Evolutionary conservation across 352 stramenopile species (phyloP).

Genomic region (Globisporangium uncinulatum): DNA sequence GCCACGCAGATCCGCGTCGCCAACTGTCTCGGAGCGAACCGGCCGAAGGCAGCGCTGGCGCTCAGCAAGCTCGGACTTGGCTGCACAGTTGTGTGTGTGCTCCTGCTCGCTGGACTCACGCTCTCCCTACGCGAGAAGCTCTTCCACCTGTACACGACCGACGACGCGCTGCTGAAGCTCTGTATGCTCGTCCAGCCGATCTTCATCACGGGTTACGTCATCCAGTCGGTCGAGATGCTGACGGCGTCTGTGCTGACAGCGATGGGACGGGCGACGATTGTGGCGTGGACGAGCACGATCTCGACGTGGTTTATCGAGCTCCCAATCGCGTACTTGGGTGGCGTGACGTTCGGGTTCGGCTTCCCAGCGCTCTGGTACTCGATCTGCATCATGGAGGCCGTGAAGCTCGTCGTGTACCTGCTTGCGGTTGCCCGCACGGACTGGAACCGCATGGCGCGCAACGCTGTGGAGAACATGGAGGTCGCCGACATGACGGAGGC

Average conservation of each 20-base stretch:
- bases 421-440: slow-evolving; percentile 32
- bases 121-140: slow-evolving; percentile 41
- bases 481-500: slow-evolving; percentile 35
- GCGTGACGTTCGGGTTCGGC: slow-evolving; percentile 46
- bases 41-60: slow-evolving; percentile 36
- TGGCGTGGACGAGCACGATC: slow-evolving; percentile 35
- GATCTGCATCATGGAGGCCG: slow-evolving; percentile 56
- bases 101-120: slow-evolving; percentile 37
- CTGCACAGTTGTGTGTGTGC: slow-evolving; percentile 47
- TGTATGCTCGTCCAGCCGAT: slow-evolving; percentile 51
- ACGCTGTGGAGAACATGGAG: slow-evolving; percentile 29
- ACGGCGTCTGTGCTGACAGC: slow-evolving; percentile 42
- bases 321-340: slow-evolving; percentile 48
- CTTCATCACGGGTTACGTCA: slow-evolving; percentile 50
- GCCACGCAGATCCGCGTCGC: slow-evolving; percentile 72
- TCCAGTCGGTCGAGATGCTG: slow-evolving; percentile 64
- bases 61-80: slow-evolving; percentile 33
- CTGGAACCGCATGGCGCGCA: slow-evolving; percentile 19
- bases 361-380: slow-evolving; percentile 62
- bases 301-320: slow-evolving; percentile 68
- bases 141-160: slow-evolving; percentile 54
- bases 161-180: slow-evolving; percentile 36
- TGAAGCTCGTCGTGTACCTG: slow-evolving; percentile 52
- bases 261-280: slow-evolving; percentile 39
- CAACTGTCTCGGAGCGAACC: slow-evolving; percentile 62